Base-by-base conservation (phyloP, 345 rosid genomes). In the Barbarea vulgaris region DNA sequence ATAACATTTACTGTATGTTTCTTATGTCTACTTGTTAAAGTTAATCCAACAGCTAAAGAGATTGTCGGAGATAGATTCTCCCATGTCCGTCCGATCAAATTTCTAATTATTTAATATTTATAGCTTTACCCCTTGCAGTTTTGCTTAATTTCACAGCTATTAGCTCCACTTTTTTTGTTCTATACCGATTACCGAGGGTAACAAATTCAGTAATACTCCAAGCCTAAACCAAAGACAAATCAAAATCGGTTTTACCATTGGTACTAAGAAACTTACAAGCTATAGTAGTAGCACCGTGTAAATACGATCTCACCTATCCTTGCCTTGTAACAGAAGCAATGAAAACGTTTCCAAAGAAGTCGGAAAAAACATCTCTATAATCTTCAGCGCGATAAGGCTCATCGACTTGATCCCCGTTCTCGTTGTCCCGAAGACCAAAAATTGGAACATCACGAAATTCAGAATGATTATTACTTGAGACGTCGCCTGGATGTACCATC, bases 401-500 rank as follows among this genome's bases (percentile, higher is more conserved):
- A 44, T 8, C 5, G 57, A 33, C 51, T 65, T 89, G 84, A 75
- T 88, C 95, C 18, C 95, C 90, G 14, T 87, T 91, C 78, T 91
- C 96, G 5, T 87, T 86, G 79, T 88, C 92, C 92, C 90, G 83
- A 73, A 76, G 69, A 42, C 53, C 70, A 41, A 36, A 19, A 25
- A 7, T 39, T 69, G 19, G 17, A 30, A 24, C 62, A 27, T 66
- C 19, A 64, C 56, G 30, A 47, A 47, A 42, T 47, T 58, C 11
- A 36, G 67, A 47, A 52, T 13, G 56, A 3, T 28, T 28, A 28
- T 15, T 8, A 27, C 30, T 13, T 27, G 36, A 55, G 10, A 15
- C 1, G 48, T 19, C 28, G 4, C 28, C n/a, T n/a, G 4, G 84
- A 50, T 85, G 79, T 41, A 78, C 81, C 84, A 82, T 72, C 0